These are phyloP conservation scores for Micractinium sp. DNA, from an alignment of 139 green algal genomes.

Conservation along the genomic window DNA sequence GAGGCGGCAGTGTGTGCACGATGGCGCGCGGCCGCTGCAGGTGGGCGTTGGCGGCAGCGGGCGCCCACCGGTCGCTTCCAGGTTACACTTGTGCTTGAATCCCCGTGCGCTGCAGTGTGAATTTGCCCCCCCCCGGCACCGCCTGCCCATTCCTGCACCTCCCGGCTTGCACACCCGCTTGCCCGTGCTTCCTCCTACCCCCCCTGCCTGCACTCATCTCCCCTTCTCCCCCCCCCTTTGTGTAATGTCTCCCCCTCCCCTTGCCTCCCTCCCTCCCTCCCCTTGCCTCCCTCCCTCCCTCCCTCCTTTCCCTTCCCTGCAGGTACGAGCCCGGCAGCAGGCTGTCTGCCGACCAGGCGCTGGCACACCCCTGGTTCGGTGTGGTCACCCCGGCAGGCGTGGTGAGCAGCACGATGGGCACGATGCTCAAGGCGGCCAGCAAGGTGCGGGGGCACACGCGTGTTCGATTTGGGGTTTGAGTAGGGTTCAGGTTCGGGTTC, in stretches of 20 bases:
- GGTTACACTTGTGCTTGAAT: too few species aligned
- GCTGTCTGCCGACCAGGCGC: constrained; percentile 51
- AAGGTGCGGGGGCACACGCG: not conserved
- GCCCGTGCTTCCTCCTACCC: not conserved
- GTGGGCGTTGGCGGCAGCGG: too few species aligned
- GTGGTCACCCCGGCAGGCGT: constrained; percentile 20
- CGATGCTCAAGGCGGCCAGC: constrained; percentile 26
- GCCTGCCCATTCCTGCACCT: too few species aligned
- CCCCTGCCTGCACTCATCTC: not conserved
- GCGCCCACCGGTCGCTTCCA: too few species aligned
- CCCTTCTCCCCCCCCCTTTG: too few species aligned
- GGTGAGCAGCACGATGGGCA: constrained; percentile 32
- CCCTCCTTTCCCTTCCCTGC: not conserved
- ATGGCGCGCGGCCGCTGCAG: too few species aligned
- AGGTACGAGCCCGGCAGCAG: constrained; percentile 34
- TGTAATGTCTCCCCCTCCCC: not conserved
- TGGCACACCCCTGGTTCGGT: constrained; percentile 64
- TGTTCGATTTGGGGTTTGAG: too few species aligned
- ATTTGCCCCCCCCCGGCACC: too few species aligned
- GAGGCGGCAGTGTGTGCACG: too few species aligned
- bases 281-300: not conserved
- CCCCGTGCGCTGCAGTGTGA: too few species aligned
- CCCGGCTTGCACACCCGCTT: not conserved
- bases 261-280: not conserved
- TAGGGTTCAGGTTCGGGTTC: too few species aligned